A percentile compares a stretch with the other conserved stretches of the same genome.
Evolutionary conservation across 768 basidiomycete genomes (phyloP).

Genomic region (Suillus hirtellus): DNA sequence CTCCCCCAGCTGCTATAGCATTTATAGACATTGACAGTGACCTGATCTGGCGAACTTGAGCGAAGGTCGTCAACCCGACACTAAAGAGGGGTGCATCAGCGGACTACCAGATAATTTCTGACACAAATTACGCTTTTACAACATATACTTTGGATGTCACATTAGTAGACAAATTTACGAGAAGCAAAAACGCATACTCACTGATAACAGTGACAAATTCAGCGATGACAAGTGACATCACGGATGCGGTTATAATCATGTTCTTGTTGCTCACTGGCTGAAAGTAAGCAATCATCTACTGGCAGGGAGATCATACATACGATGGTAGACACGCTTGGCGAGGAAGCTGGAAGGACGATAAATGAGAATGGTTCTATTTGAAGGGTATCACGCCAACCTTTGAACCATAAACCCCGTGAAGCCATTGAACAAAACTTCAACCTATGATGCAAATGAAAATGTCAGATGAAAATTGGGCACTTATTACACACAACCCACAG

Average conservation of each 20-base stretch:
- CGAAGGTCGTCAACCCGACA: conserved; percentile 41
- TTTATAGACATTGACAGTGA: conserved; percentile 52
- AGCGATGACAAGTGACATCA: conserved; percentile 36
- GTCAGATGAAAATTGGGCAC: neutral
- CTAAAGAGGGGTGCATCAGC: conserved; percentile 26
- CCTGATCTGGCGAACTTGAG: conserved; percentile 45
- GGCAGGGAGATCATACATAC: conserved; percentile 27
- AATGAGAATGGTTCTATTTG: neutral
- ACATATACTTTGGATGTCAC: conserved; percentile 31
- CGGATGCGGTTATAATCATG: conserved; percentile 35
- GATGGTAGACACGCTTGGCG: conserved; percentile 43
- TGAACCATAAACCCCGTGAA: conserved; percentile 52
- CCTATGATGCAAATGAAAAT: conserved; percentile 22
- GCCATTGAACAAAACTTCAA: conserved; percentile 50
- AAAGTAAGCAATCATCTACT: conserved; percentile 6
- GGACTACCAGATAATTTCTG: neutral
- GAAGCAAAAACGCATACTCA: conserved; percentile 16
- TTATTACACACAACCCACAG: neutral
- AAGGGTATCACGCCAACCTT: conserved; percentile 14
- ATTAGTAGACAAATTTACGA: neutral
- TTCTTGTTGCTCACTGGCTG: conserved; percentile 46
- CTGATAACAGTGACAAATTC: conserved; percentile 39
- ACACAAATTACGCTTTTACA: conserved; percentile 31
- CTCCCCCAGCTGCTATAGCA: conserved; percentile 45
- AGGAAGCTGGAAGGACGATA: conserved; percentile 36